Base-by-base conservation (phyloP, 371 early-diverging fungal genomes). In the Batkoa obscura region DNA sequence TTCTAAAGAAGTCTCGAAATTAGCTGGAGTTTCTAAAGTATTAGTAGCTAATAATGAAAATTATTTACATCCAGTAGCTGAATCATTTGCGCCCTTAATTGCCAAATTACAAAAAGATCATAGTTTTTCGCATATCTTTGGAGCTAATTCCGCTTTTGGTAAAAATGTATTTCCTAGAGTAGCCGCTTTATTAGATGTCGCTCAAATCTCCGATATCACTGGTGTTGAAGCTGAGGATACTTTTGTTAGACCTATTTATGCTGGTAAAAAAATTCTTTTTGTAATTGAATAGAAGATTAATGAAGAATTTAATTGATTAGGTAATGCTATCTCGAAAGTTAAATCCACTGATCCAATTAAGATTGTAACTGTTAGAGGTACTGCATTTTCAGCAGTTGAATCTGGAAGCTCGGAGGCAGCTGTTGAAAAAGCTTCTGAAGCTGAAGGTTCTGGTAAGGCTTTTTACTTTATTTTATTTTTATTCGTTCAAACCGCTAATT, bases 211-310 rank as follows among this genome's bases (percentile, higher is more conserved):
- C 10, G 97, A 97, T 67, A 80, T 95, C 58, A 81, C 76, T 59
- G 79, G 64, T 48, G 71, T 94, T 53, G 80, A 84, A 64, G 58
- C 72, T 50, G 81, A 75, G 37, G 90, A 91, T 62, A 88, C 88
- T 36, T 94, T 96, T 76, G 81, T 88, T 52, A 79, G 95, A n/a
- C 94, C 95, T 36, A 91, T 96, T 68, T 94, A 92, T 66, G 95
- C 97, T 41, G 94, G 92, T 81, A 65, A 59, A 66, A 38, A 31
- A 13, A 17, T 13, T 9, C 12, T 15, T 2, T 30, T 38, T 38
- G 9, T 35, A 23, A 42, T 47, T 42, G 30, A 34, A 32, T 15
- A 30, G 45, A 46, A 50, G 10, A 43, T 49, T 23, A 23, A 23
- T 23, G 23, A 23, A 23, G 23, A 23, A 23, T 23, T 23, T 23